Evolutionary conservation across 2,329 filamentous ascomycete genomes (phyloP).

Genomic region (Neopestalotiopsis clavispora): DNA sequence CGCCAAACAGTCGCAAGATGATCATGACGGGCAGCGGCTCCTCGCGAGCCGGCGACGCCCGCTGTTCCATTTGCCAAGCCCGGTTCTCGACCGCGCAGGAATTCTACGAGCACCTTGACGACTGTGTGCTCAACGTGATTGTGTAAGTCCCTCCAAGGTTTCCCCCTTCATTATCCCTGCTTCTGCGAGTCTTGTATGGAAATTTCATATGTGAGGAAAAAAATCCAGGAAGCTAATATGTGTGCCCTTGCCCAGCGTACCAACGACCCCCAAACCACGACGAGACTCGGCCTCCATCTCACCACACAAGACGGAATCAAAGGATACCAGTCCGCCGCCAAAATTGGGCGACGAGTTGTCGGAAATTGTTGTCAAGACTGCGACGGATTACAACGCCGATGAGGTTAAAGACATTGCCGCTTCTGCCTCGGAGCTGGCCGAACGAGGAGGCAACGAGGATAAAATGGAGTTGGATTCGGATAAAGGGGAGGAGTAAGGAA

Average conservation of each 20-base stretch:
- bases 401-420: neutral
- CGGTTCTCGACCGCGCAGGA: conserved; percentile 86
- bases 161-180: conserved; percentile 26
- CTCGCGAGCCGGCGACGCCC: conserved; percentile 65
- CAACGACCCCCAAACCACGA: neutral
- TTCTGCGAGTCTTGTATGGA: conserved; percentile 23
- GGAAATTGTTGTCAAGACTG: neutral
- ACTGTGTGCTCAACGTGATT: conserved; percentile 65
- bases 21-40: conserved; percentile 35
- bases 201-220: neutral
- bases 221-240: neutral
- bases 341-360: neutral
- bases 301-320: neutral
- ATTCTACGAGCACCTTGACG: conserved; percentile 93
- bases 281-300: neutral
- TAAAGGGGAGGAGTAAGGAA: neutral
- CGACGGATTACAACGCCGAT: neutral
- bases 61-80: conserved; percentile 87
- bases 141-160: conserved; percentile 49
- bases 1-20: conserved; percentile 87
- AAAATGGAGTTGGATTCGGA: neutral
- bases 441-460: neutral
- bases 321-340: neutral
- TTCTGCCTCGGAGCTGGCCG: neutral
- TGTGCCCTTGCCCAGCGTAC: neutral